Evolutionary conservation across 2,329 filamentous ascomycete species (phyloP).

Genomic region (Pseudohalonectria lignicola): DNA sequence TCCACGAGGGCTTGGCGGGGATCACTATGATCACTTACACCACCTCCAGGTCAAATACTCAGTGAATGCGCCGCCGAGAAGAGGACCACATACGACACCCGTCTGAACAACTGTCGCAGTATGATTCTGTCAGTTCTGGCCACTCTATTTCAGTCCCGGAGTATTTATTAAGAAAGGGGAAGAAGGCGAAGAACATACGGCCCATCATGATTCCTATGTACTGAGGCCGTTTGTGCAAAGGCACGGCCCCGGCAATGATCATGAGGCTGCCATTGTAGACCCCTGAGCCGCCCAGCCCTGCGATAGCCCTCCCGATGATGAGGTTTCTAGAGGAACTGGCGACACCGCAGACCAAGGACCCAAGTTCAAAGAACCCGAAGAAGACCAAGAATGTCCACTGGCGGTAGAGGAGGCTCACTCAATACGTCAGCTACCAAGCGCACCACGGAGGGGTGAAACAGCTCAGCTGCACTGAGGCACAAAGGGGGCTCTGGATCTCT

Average conservation of each 20-base stretch:
- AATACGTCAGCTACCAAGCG: too few species aligned
- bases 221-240: slow-evolving; percentile 26
- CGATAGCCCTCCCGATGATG: slow-evolving; percentile 42
- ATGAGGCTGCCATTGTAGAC: slow-evolving; percentile 40
- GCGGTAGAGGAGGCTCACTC: too few species aligned
- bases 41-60: slow-evolving; percentile 30
- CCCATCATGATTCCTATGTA: slow-evolving; percentile 12
- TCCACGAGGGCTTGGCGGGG: too few species aligned
- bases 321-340: slow-evolving; percentile 37
- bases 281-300: slow-evolving; percentile 40
- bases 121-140: too few species aligned
- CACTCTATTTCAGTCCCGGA: too few species aligned
- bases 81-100: slow-evolving; percentile 26
- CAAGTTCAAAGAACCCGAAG: slow-evolving; percentile 42
- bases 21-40: slow-evolving; percentile 19
- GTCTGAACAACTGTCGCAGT: background rate
- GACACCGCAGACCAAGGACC: slow-evolving; percentile 41
- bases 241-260: slow-evolving; percentile 29
- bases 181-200: too few species aligned
- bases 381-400: slow-evolving; percentile 25
- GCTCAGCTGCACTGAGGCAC: too few species aligned
- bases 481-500: too few species aligned
- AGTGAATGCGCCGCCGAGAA: slow-evolving; percentile 31
- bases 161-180: too few species aligned
- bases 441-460: too few species aligned